Percentiles rank a stretch among this genome's conserved stretches.
These are phyloP conservation scores for Xylaria castorea DNA, from an alignment of 495 filamentous ascomycete genomes.

Conservation along the genomic window DNA sequence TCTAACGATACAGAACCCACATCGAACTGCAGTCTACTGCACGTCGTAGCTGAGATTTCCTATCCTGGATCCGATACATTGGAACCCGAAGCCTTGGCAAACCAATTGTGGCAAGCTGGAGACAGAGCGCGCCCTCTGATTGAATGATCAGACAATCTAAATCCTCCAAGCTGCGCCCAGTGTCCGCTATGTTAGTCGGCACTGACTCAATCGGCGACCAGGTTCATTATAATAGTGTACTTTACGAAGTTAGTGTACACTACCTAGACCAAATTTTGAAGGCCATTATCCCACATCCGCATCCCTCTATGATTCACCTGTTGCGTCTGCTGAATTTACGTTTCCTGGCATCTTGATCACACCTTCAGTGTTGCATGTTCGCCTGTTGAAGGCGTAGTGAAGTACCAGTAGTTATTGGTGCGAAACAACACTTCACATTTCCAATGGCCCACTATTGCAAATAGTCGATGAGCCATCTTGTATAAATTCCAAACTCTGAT, in stretches of 20 bases:
- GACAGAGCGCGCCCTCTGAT: neutral
- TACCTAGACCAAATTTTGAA: neutral
- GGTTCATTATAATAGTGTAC: neutral
- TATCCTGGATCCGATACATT: conserved; percentile 24
- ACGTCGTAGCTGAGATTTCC: conserved; percentile 18
- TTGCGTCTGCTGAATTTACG: neutral
- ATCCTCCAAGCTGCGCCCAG: conserved; percentile 3
- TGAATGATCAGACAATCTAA: conserved; percentile 1
- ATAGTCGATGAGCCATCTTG: neutral
- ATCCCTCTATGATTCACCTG: conserved; percentile 1
- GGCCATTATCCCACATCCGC: neutral
- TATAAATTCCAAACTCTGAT: neutral
- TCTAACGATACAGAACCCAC: neutral
- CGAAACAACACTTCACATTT: neutral
- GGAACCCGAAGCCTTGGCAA: conserved; percentile 12
- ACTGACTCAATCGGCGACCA: conserved; percentile 17
- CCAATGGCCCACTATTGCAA: conserved; percentile 16
- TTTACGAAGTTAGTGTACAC: neutral
- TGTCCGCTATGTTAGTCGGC: neutral
- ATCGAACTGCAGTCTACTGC: conserved; percentile 10
- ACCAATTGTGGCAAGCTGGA: conserved; percentile 20
- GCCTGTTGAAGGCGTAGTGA: neutral
- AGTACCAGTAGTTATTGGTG: neutral
- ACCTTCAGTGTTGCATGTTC: neutral
- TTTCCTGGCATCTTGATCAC: neutral